Conservation (phyloP, 768 basidiomycete genomes). For the Pleurotus citrinopileatus region DNA sequence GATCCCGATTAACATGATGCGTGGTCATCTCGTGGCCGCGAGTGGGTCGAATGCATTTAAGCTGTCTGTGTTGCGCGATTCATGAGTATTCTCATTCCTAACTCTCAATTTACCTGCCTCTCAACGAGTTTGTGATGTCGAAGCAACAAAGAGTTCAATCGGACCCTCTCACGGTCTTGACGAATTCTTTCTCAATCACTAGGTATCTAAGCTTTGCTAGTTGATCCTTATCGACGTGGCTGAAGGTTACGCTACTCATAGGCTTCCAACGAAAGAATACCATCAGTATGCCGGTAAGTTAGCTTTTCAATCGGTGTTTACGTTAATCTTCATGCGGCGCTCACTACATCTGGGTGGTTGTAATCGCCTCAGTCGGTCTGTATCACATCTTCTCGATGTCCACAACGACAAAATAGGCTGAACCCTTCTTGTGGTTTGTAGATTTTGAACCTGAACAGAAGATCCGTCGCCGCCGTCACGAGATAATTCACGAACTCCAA, state of each 20-base stretch:
- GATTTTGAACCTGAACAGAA: slow-evolving; percentile 18
- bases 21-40: too few relatives aligned
- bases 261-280: slow-evolving; percentile 25
- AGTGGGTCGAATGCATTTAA: too few relatives aligned
- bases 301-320: not conserved
- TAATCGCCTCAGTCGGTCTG: slow-evolving; percentile 12
- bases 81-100: too few relatives aligned
- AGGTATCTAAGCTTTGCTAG: slow-evolving; percentile 14
- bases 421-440: not conserved
- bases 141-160: too few relatives aligned
- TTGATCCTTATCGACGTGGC: not conserved
- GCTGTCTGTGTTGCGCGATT: too few relatives aligned
- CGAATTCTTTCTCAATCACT: slow-evolving; percentile 27
- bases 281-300: slow-evolving; percentile 27
- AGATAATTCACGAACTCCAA: slow-evolving; percentile 39
- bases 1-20: not conserved
- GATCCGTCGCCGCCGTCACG: slow-evolving; percentile 21
- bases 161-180: slow-evolving; percentile 21
- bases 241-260: slow-evolving; percentile 5
- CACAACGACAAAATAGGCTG: not conserved
- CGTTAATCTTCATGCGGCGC: not conserved
- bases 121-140: too few relatives aligned
- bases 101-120: too few relatives aligned
- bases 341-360: not conserved
- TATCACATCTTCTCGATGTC: too few relatives aligned